Evolutionary conservation across 495 filamentous ascomycete genomes (phyloP).

Genomic region (Talaromyces stipitatus): DNA sequence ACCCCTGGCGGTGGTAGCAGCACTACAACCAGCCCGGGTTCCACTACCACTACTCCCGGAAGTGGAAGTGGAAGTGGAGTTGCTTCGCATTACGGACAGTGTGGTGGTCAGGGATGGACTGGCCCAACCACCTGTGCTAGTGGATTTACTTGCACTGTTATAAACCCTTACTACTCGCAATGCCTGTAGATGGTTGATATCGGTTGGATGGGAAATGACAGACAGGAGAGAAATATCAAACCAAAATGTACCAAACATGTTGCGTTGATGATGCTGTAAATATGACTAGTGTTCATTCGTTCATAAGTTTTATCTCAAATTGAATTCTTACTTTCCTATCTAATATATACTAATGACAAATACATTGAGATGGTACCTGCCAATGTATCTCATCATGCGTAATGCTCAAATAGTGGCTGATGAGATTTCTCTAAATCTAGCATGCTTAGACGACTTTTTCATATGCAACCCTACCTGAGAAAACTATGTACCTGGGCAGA

Average conservation of each 20-base stretch:
- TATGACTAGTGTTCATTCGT: not conserved
- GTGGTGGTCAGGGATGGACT: constrained; percentile 41
- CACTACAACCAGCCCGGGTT: no score
- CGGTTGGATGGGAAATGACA: not conserved
- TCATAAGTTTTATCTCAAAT: not conserved
- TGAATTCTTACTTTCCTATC: not conserved
- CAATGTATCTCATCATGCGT: no score
- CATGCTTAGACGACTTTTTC: no score
- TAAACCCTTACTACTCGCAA: constrained; percentile 45
- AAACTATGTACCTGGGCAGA: no score
- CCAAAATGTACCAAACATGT: not conserved
- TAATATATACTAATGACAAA: not conserved
- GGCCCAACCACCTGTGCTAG: constrained; percentile 39
- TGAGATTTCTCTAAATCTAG: no score
- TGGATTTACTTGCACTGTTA: constrained; percentile 33
- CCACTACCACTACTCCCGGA: not conserved
- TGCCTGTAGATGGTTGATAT: constrained; percentile 22
- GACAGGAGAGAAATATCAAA: not conserved
- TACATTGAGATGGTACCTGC: not conserved
- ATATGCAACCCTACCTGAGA: no score
- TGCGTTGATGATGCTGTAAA: not conserved
- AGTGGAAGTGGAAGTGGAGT: constrained; percentile 12
- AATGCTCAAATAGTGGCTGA: no score
- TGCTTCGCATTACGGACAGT: constrained; percentile 40
- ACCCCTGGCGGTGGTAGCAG: not conserved